Evolutionary conservation across 2,329 filamentous ascomycete species (phyloP).

Genomic region (Alternaria angustiovoidea): DNA sequence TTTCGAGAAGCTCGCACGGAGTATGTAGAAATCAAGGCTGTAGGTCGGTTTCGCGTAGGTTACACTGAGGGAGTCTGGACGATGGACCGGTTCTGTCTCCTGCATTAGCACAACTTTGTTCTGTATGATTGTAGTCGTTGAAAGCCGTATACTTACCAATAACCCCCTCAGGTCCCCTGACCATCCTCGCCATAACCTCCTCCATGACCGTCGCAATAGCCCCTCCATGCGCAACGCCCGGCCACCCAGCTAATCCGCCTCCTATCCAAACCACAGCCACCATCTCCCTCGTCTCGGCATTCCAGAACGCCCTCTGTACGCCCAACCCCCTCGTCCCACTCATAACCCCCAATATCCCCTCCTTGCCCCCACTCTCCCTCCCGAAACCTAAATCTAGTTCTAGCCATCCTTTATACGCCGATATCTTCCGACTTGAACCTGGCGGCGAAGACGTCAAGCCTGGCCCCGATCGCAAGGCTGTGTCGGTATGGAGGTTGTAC

Average conservation of each 20-base stretch:
- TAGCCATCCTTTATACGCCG: slow-evolving; percentile 37
- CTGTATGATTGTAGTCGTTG: background rate
- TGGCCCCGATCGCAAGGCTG: slow-evolving; percentile 27
- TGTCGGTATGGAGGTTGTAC: slow-evolving; percentile 35
- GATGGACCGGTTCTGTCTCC: slow-evolving; percentile 33
- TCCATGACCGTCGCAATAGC: slow-evolving; percentile 72
- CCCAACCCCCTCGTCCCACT: slow-evolving; percentile 54
- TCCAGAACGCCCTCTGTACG: slow-evolving; percentile 70
- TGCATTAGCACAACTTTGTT: background rate
- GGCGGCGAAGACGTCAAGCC: slow-evolving; percentile 7
- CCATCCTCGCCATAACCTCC: slow-evolving; percentile 73
- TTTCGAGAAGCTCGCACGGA: slow-evolving; percentile 58
- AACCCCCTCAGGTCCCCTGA: slow-evolving; percentile 57
- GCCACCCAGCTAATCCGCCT: slow-evolving; percentile 72
- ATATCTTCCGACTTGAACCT: slow-evolving; percentile 15
- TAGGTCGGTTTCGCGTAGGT: slow-evolving; percentile 69
- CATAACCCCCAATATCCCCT: slow-evolving; percentile 41
- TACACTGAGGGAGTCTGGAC: slow-evolving; percentile 56
- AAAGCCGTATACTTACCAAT: slow-evolving; percentile 33
- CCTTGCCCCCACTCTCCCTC: slow-evolving; percentile 23
- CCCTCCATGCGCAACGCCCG: slow-evolving; percentile 75
- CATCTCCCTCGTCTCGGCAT: slow-evolving; percentile 64
- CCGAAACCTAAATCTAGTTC: slow-evolving; percentile 41
- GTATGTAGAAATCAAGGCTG: slow-evolving; percentile 69
- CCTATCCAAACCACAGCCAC: slow-evolving; percentile 75